Base-by-base conservation (phyloP, 352 stramenopile genomes). In the Phytopythium chamaehyphon region DNA sequence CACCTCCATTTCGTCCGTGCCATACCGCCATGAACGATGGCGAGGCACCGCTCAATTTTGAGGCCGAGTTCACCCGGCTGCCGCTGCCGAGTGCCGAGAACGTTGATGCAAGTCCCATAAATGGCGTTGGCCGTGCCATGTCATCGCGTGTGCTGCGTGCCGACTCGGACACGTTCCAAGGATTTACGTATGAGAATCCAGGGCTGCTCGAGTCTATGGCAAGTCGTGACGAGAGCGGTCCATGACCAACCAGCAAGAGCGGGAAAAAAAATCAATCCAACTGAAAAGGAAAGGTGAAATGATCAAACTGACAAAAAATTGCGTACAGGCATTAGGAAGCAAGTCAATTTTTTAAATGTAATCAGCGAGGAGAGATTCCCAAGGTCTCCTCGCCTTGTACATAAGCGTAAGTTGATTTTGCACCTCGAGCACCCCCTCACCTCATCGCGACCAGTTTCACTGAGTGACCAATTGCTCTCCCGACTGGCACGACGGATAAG, bases 61-160 rank as follows among this genome's bases (percentile, higher is more conserved):
- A 95, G 61, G 73, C 75, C 31, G 78, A 93, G 55, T 95, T 95
- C 50, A 95, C 83, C 40, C 71, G 82, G 14, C 56, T 95, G n/a
- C 85, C 85, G n/a, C 57, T 93, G 18, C 82, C 82, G 0, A 92
- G 82, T 23, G 62, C 69, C 3, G 82, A 92, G n/a, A 66, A 59
- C 18, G 42, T 65, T 1, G 64, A 56, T 22, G 40, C 48, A 5
- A 70, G 58, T 53, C 53, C 57, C 62, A 23, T 51, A 42, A 33
- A 33, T 9, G 62, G 6, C 46, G 53, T 18, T 23, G 54, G 4
- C 47, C 64, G 18, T 21, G 38, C 37, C 1, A 43, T 61, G 40
- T 39, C 54, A 5, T 56, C 66, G 35, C 58, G 59, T 12, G 66
- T 54, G 47, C 62, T 69, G 28, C 74, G 71, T 15, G 56, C 65